Evolutionary conservation across 2,329 filamentous ascomycete species (phyloP), one percentile per base, ranked within the genome.

Genomic region (Beauveria caledonica): DNA sequence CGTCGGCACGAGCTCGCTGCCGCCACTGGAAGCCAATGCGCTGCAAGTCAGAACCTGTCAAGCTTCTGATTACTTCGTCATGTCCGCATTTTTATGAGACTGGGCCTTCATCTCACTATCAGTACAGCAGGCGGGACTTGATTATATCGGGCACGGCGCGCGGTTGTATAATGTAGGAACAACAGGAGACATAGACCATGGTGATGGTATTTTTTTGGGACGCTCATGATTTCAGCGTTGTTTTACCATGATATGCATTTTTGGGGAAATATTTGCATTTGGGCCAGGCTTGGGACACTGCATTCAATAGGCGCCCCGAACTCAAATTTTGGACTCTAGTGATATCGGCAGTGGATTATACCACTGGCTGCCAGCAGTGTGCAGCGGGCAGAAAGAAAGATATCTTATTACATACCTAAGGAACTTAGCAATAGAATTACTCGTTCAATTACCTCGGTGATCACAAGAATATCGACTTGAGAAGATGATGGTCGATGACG

Each of bases 11-110:
- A 53, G 9, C 7, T 74, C 52, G 74, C 51, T 19, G 23, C 46
- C 21, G 46, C 15, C 46, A 29, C 46, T 17, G 23, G 5, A 25
- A 29, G 46, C 27, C 3, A 17, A 15, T 19, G 15, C 7, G 15
- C 15, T 42, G n/a, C 13, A n/a, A 39, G 15, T 3, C n/a, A 25
- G 10, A 27, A 19, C 15, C 4, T 25, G 21, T 25, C 13, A 9
- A 49, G 23, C 23, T 6, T 53, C 21, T n/a, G 25, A 82, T 83
- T 10, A 5, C 19, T 19, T 25, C n/a, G n/a, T 21, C 11, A 40
- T 29, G 19, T 17, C 46, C 46, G 46, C 55, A 58, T 51, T 42
- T 15, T 21, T 27, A 45, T 36, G 33, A 58, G 46, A 27, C 45
- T 51, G 56, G 56, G 44, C 36, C 44, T 51, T 40, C 46, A 36